A percentile compares a stretch with the other conserved stretches of the same genome.
These are phyloP conservation scores for Arthrobotrys musiformis DNA, from an alignment of 2,329 filamentous ascomycete species.

Conservation along the genomic window DNA sequence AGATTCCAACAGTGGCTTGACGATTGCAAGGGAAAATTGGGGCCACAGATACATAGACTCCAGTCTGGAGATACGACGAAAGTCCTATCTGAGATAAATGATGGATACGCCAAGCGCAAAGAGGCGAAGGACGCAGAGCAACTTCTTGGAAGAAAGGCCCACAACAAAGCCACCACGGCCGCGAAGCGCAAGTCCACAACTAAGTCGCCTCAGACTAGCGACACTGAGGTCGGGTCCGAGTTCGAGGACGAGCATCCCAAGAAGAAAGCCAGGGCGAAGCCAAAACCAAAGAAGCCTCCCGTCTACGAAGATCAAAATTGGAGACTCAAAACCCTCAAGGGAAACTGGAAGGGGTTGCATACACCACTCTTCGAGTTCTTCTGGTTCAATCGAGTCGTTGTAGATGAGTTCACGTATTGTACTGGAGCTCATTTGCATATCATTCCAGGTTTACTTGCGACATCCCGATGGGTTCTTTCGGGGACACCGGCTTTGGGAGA, in stretches of 20 bases:
- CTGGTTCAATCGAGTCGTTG: constrained; percentile 70
- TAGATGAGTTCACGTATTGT: constrained; percentile 74
- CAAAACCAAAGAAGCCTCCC: neutral
- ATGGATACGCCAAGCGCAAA: constrained; percentile 23
- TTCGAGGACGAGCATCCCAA: constrained; percentile 42
- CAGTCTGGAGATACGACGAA: constrained; percentile 16
- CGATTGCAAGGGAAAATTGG: constrained; percentile 64
- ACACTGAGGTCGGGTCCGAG: constrained; percentile 37
- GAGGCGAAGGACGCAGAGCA: neutral
- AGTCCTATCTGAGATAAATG: constrained; percentile 7
- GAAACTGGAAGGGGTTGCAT: constrained; percentile 60
- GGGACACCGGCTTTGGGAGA: constrained; percentile 71
- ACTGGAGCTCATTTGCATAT: constrained; percentile 62
- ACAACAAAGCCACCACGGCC: neutral
- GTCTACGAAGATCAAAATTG: constrained; percentile 57
- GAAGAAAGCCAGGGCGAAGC: constrained; percentile 44
- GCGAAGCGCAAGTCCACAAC: neutral
- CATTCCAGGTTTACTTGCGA: constrained; percentile 65
- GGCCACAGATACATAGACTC: constrained; percentile 63
- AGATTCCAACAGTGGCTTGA: constrained; percentile 69
- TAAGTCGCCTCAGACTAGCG: constrained; percentile 36
- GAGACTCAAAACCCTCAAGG: constrained; percentile 54
- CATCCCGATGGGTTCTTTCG: constrained; percentile 72
- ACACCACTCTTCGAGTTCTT: constrained; percentile 70
- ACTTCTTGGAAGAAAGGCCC: constrained; percentile 22